A percentile compares a stretch with the other conserved stretches of the same genome.
These are phyloP conservation scores for Kuraishia cidri DNA, from an alignment of 805 yeast genomes.

Conservation along the genomic window DNA sequence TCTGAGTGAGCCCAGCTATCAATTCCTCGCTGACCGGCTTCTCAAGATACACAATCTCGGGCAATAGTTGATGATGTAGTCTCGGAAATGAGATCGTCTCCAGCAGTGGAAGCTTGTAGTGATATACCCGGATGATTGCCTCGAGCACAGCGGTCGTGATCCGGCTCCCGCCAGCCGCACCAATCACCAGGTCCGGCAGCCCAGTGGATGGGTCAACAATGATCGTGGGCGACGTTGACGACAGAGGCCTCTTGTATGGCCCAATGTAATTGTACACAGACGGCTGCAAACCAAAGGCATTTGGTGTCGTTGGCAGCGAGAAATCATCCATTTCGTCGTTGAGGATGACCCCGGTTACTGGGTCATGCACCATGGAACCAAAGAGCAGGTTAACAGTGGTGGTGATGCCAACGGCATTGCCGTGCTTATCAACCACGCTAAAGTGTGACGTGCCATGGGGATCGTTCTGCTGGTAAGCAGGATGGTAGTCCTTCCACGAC, in stretches of 20 bases:
- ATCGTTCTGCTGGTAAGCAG: conserved; percentile 68
- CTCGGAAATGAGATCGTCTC: conserved; percentile 76
- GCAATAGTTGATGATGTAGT: conserved; percentile 83
- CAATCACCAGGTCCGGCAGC: conserved; percentile 59
- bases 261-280: conserved; percentile 69
- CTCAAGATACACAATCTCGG: conserved; percentile 60
- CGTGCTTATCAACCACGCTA: conserved; percentile 63
- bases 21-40: conserved; percentile 32
- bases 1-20: conserved; percentile 20
- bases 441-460: conserved; percentile 91
- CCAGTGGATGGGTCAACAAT: conserved; percentile 32
- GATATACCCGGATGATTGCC: conserved; percentile 61
- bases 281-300: conserved; percentile 77
- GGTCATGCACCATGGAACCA: conserved; percentile 80
- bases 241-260: conserved; percentile 76
- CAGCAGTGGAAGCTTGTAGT: conserved; percentile 47
- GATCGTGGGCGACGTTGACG: conserved; percentile 76
- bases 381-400: conserved; percentile 80
- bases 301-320: conserved; percentile 57
- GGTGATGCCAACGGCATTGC: conserved; percentile 80
- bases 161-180: conserved; percentile 93
- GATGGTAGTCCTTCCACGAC: conserved; percentile 68
- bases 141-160: conserved; percentile 79
- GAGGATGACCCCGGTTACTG: conserved; percentile 70
- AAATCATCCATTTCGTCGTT: conserved; percentile 96